Base-by-base conservation (phyloP, 2,329 filamentous ascomycete genomes). In the Arthroderma sp. region DNA sequence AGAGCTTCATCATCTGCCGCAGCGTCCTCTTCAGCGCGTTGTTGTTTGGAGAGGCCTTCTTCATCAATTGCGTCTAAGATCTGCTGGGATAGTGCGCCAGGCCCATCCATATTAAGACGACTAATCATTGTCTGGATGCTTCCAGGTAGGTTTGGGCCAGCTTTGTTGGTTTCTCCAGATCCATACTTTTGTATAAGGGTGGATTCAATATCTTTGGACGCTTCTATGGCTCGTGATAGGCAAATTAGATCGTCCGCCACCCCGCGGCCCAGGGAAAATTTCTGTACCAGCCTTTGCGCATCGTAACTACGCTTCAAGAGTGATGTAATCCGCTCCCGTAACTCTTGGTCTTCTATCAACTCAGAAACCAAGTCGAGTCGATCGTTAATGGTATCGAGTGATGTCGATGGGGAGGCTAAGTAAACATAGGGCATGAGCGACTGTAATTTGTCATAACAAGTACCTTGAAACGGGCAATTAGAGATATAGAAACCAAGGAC, bases 221-320 rank as follows among this genome's bases (percentile, higher is more conserved):
- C 80, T 42, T 75, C 65, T 48, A 96, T 84, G 0, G 91, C 94
- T 53, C 76, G 82, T 1, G 86, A 85, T 9, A 98, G 70, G 41
- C 79, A 83, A 37, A 96, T 70, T 33, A 98, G 73, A 61, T 96
- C 91, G 58, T 96, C 89, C 1, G 89, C 75, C 56, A 94, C 84
- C n/a, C 89, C 91, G 50, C 86, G 78, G 7, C 89, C 88, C 6
- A 96, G 75, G 0, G 89, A 84, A 61, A 98, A 96, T 59, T 91
- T 95, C 57, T 96, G 91, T 1, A 94, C 80, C 3, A 98, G 71
- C 1, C 91, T 83, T 56, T 93, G 82, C 2, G 86, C 86, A 64
- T 98, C 91, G 54, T 86, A 81, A 42, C 81, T 89, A 27, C 78
- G 74, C 50, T 78, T 77, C 2, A 98, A 70, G 2, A 93, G 69